phyloP scores from a whole-genome alignment of 345 rosid genomes.

The Geranium rotundifolium region DNA sequence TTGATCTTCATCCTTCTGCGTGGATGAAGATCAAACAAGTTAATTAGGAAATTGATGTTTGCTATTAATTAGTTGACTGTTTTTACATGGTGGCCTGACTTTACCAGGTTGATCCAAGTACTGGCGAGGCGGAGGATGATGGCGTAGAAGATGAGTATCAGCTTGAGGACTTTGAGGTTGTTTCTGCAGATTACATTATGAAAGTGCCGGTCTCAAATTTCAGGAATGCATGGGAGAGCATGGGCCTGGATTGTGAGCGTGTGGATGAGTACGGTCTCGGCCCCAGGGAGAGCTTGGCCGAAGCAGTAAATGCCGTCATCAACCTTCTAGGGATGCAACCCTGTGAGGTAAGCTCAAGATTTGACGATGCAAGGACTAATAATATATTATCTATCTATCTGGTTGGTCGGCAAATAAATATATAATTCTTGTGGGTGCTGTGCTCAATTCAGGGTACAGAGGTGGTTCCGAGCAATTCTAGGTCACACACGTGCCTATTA shows the following conservation, averaged over 20 bases:
- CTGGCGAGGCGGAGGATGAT: slow-evolving; percentile 89
- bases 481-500: slow-evolving; percentile 82
- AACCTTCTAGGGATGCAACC: slow-evolving; percentile 98
- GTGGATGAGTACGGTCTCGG: slow-evolving; percentile 97
- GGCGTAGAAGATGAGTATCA: slow-evolving; percentile 98
- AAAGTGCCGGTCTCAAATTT: slow-evolving; percentile 83
- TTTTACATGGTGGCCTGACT: neutral
- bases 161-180: slow-evolving; percentile 91
- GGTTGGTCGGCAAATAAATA: too few relatives aligned
- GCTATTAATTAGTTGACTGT: neutral
- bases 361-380: too few relatives aligned
- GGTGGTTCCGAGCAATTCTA: slow-evolving; percentile 67
- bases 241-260: slow-evolving; percentile 65
- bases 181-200: slow-evolving; percentile 81
- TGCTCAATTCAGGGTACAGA: slow-evolving; percentile 60
- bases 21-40: too few relatives aligned
- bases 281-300: slow-evolving; percentile 75
- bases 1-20: too few relatives aligned
- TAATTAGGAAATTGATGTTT: too few relatives aligned
- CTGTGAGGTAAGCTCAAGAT: slow-evolving; percentile 48
- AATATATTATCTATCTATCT: too few relatives aligned
- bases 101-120: slow-evolving; percentile 73
- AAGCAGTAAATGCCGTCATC: slow-evolving; percentile 75
- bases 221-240: slow-evolving; percentile 96
- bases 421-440: too few relatives aligned